Base-by-base conservation (phyloP, 768 basidiomycete species). In the Lactifluus subvellereus region DNA sequence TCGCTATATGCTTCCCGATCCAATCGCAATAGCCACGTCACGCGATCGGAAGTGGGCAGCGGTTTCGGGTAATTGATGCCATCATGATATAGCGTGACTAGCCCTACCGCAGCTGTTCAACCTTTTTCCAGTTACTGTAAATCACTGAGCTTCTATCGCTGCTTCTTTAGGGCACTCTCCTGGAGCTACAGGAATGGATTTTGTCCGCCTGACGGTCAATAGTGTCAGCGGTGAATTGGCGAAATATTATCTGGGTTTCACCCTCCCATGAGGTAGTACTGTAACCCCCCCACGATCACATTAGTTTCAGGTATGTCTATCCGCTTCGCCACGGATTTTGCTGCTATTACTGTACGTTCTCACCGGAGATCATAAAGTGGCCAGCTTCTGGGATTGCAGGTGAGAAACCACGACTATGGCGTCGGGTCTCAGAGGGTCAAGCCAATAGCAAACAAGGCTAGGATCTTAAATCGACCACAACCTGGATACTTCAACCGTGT, bases 321-420 rank as follows among this genome's bases (percentile, higher is more conserved):
- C 60, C 73, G 75, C 60, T 73, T 73, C 0, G 88, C 91, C 30
- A 94, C 86, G 16, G 90, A 87, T 53, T 75, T 75, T 0, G 90
- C 90, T 0, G 92, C 92, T 3, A 69, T 71, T 27, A 27, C 27
- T 27, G 27, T 60, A 82, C 79, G 62, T 84, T 84, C 69, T 94
- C 92, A 3, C 93, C 93, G 14, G 89, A 88, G 32, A 93, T 82
- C 82, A 94, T 91, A 85, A 91, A 0, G 86, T 83, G 20, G 75
- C 77, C 40, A 91, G 80, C 0, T 83, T 82, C 47, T 77, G 76
- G 2, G 75, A 72, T 37, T 79, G 81, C 40, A 92, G 76, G 48
- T 71, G 69, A n/a, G 75, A 70, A 42, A 94, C 73, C 13, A 90
- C 83, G 2, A 69, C 69, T 9, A 70, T 66, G 0, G 89, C 85